Percentiles rank a stretch among this genome's conserved stretches.
Evolutionary conservation across 1,284 basidiomycete genomes (phyloP).

Genomic region (Malassezia furfur): DNA sequence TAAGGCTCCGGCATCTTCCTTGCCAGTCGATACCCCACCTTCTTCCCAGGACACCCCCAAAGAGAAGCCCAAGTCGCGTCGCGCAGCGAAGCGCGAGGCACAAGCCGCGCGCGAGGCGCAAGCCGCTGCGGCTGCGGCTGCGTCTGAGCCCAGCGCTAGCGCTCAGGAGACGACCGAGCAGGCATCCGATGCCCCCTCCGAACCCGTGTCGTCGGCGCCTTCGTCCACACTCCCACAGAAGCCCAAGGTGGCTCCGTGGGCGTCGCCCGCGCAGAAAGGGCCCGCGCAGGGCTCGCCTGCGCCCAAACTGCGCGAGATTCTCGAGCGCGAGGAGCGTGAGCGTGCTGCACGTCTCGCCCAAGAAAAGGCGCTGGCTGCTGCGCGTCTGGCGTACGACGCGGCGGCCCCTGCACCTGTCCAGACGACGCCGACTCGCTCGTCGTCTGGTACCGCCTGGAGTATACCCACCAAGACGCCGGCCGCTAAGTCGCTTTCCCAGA

Average conservation of each 20-base stretch:
- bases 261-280: neutral
- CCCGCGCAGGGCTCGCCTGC: constrained; percentile 36
- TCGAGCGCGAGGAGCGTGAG: constrained; percentile 74
- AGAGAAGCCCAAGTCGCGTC: neutral
- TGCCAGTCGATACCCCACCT: too few relatives aligned
- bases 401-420: constrained; percentile 60
- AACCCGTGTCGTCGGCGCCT: too few relatives aligned
- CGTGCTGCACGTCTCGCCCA: neutral
- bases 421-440: constrained; percentile 50
- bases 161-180: too few relatives aligned
- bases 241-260: constrained; percentile 18
- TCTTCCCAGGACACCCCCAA: neutral
- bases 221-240: neutral
- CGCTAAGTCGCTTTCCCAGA: constrained; percentile 96
- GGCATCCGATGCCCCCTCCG: too few relatives aligned
- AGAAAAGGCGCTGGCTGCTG: constrained; percentile 3
- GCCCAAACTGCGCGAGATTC: constrained; percentile 77
- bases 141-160: neutral
- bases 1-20: too few relatives aligned
- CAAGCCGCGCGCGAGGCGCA: neutral
- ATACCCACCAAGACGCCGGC: constrained; percentile 37
- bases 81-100: neutral
- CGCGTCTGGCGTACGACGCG: constrained; percentile 24
- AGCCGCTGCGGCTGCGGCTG: neutral
- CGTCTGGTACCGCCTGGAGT: constrained; percentile 21